Evolutionary conservation across 495 filamentous ascomycete genomes (phyloP).

Genomic region (Penicillium daleae): DNA sequence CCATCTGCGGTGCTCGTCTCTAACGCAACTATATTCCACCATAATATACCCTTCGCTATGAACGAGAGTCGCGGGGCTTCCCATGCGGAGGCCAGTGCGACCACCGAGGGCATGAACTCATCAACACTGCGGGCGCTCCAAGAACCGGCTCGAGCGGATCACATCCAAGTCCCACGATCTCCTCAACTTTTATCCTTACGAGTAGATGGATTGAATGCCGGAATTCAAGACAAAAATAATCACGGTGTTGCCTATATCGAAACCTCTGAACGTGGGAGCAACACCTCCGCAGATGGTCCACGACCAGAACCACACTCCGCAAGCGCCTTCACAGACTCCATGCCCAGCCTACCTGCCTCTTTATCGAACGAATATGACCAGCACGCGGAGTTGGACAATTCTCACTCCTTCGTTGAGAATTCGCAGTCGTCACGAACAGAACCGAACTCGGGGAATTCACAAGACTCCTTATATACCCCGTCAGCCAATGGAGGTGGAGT

Average conservation of each 20-base stretch:
- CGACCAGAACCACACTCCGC: slow-evolving; percentile 28
- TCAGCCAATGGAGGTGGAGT: slow-evolving; percentile 15
- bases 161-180: slow-evolving; percentile 27
- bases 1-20: slow-evolving; percentile 8
- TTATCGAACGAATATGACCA: slow-evolving; percentile 20
- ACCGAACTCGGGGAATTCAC: slow-evolving; percentile 6
- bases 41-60: slow-evolving; percentile 19
- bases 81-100: slow-evolving; percentile 28
- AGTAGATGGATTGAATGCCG: slow-evolving; percentile 28
- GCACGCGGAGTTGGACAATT: slow-evolving; percentile 16
- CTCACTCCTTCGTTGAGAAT: slow-evolving; percentile 14
- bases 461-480: slow-evolving; percentile 11
- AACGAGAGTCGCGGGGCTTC: slow-evolving; percentile 27
- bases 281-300: slow-evolving; percentile 27
- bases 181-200: slow-evolving; percentile 30
- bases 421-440: slow-evolving; percentile 15
- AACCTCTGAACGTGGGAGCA: slow-evolving; percentile 33
- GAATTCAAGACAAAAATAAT: slow-evolving; percentile 12
- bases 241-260: slow-evolving; percentile 22
- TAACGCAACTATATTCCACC: not conserved
- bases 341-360: slow-evolving; percentile 22
- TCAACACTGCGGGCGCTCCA: slow-evolving; percentile 16
- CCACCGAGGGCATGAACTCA: slow-evolving; percentile 17
- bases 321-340: slow-evolving; percentile 24
- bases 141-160: slow-evolving; percentile 13